A percentile compares a stretch with the other conserved stretches of the same genome.
These are phyloP conservation scores for Suhomyces yuchorum DNA, from an alignment of 1,139 yeast genomes.

Conservation along the genomic window DNA sequence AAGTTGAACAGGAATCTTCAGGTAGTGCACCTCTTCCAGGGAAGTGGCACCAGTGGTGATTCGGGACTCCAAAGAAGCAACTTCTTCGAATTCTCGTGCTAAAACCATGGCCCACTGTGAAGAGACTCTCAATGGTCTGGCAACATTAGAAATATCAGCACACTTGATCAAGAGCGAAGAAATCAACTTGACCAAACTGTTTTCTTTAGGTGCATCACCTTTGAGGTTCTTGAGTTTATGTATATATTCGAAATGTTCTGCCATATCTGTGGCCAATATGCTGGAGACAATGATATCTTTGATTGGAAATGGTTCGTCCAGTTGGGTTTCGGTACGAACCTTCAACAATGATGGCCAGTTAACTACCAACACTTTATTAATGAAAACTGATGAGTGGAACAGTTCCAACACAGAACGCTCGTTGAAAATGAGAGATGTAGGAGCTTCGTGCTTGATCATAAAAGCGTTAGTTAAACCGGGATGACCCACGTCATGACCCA, in stretches of 20 bases:
- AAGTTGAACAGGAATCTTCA: slow-evolving; percentile 34
- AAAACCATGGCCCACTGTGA: slow-evolving; percentile 85
- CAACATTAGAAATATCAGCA: slow-evolving; percentile 92
- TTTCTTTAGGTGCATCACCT: slow-evolving; percentile 24
- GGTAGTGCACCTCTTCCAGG: slow-evolving; percentile 28
- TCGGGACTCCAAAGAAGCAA: slow-evolving; percentile 54
- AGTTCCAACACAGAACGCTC: slow-evolving; percentile 78
- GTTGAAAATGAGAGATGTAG: slow-evolving; percentile 62
- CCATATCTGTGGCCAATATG: slow-evolving; percentile 93
- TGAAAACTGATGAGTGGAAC: slow-evolving; percentile 76
- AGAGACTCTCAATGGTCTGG: slow-evolving; percentile 74
- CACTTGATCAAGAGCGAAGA: slow-evolving; percentile 78
- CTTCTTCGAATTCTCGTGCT: slow-evolving; percentile 75
- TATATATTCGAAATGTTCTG: slow-evolving; percentile 78
- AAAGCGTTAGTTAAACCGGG: slow-evolving; percentile 91
- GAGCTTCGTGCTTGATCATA: slow-evolving; percentile 61
- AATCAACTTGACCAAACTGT: slow-evolving; percentile 48
- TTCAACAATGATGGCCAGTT: slow-evolving; percentile 63
- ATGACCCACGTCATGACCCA: slow-evolving; percentile 96
- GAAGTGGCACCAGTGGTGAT: slow-evolving; percentile 19
- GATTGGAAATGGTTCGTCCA: slow-evolving; percentile 21
- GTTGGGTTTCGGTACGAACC: slow-evolving; percentile 17
- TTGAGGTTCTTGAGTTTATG: slow-evolving; percentile 41
- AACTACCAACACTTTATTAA: slow-evolving; percentile 53
- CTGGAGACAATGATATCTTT: slow-evolving; percentile 43